Percentiles rank a stretch among this genome's conserved stretches.
Evolutionary conservation across 2,329 filamentous ascomycete genomes (phyloP).

Genomic region (Exophiala sp.): DNA sequence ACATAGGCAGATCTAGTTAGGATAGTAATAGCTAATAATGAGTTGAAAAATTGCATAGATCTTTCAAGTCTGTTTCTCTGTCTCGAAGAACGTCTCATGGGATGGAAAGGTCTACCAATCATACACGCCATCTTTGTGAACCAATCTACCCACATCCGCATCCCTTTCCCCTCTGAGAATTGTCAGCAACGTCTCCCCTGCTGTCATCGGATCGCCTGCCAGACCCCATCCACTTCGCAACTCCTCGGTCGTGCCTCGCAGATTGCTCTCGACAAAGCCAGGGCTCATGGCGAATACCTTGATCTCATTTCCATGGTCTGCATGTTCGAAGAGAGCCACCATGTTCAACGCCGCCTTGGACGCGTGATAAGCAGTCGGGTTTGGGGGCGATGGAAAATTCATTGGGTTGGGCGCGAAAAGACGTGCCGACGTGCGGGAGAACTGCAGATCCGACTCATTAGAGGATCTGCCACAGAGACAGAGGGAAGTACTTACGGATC

Average conservation of each 20-base stretch:
- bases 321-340: constrained; percentile 48
- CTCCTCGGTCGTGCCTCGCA: constrained; percentile 36
- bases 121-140: constrained; percentile 17
- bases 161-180: constrained; percentile 44
- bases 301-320: constrained; percentile 41
- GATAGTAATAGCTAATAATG: constrained; percentile 26
- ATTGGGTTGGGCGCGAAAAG: too few relatives aligned
- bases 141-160: constrained; percentile 35
- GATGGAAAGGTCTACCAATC: constrained; percentile 8
- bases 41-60: neutral
- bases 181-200: constrained; percentile 38
- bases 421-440: too few relatives aligned
- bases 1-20: constrained; percentile 12
- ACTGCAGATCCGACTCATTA: too few relatives aligned
- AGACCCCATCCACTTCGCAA: constrained; percentile 30
- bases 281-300: constrained; percentile 49
- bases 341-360: constrained; percentile 45
- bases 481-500: constrained; percentile 21
- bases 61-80: neutral
- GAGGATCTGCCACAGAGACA: too few relatives aligned
- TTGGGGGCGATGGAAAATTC: constrained; percentile 38
- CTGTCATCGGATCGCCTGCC: constrained; percentile 33
- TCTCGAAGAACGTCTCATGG: too few relatives aligned
- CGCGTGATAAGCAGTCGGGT: constrained; percentile 7
- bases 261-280: constrained; percentile 46